Base-by-base conservation (phyloP, 2,329 filamentous ascomycete genomes). In the Penicillium expansum region DNA sequence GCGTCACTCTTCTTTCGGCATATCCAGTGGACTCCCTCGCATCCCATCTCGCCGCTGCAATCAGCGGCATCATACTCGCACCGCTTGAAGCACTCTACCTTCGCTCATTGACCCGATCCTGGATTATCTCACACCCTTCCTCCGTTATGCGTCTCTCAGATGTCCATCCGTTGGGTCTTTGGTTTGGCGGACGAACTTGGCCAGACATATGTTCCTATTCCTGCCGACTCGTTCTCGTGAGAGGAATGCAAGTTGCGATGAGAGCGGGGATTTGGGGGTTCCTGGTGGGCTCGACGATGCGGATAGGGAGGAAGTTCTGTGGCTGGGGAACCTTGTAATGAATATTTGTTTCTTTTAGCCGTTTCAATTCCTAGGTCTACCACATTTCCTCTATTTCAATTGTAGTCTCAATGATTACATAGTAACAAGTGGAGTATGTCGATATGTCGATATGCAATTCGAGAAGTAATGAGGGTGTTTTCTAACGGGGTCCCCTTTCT, bases 1-100 rank as follows among this genome's bases (percentile, higher is more conserved):
- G 75, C 44, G 71, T 78, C 16, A 78, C 75, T 4, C 72, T 77
- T 16, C 73, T 78, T 27, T 77, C 75, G 4, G 72, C 71, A 9
- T 72, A 75, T 33, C 74, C 75, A 5, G 71, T 74, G 11, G 75
- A 78, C 60, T 73, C 75, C 8, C 68, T 78, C 27, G 71, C 76
- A 20, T 76, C 73, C 5, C 74, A 77, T 47, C 63, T 77, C 24
- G 71, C 76, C 8, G 68, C 71, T 6, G 59, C 76, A 35, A 62
- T 75, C 37, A 75, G 71, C 9, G 69, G 63, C 13, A 62, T 73
- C n/a, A 59, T 77, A 9, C 72, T 77, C 43, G 69, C 75, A 8
- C 76, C 76, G 0, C 62, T 77, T 24, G 75, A 78, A 61, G 71
- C 73, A 7, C 61, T 76, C 11, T 76, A 72, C 50, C 68, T 76